Evolutionary conservation across 805 yeast genomes (phyloP).

Genomic region (Yarrowia divulgata): DNA sequence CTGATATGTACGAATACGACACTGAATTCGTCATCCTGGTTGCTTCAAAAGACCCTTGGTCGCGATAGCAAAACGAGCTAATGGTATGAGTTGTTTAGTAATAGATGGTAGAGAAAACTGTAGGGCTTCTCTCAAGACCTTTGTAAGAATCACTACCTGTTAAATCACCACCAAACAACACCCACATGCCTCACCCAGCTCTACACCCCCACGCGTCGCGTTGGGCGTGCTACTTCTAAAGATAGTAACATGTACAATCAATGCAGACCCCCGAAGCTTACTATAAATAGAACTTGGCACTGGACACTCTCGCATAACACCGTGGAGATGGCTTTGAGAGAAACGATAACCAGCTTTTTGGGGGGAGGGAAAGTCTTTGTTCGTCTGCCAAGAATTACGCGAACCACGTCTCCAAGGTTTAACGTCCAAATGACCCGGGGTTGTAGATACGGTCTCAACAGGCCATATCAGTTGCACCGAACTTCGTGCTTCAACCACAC

Average conservation of each 20-base stretch:
- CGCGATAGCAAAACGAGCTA: not conserved
- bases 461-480: too few species aligned
- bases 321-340: not conserved
- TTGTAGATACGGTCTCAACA: too few species aligned
- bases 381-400: slow-evolving; percentile 5
- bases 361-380: not conserved
- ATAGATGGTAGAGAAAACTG: too few species aligned
- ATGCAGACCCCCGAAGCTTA: slow-evolving; percentile 29
- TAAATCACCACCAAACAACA: too few species aligned
- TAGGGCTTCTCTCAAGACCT: too few species aligned
- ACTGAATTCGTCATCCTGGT: not conserved
- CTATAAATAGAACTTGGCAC: slow-evolving; percentile 17
- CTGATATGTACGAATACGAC: too few species aligned
- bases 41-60: not conserved
- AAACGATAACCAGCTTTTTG: not conserved
- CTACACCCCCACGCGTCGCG: not conserved
- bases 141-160: too few species aligned
- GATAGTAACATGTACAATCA: slow-evolving; percentile 38
- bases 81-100: too few species aligned
- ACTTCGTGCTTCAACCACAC: too few species aligned
- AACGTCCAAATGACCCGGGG: too few species aligned
- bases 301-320: too few species aligned
- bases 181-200: not conserved
- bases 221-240: slow-evolving; percentile 15
- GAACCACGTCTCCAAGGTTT: not conserved